A percentile compares a stretch with the other conserved stretches of the same genome.
Evolutionary conservation across 805 yeast species (phyloP).

Genomic region (Metahyphopichia silvanorum): DNA sequence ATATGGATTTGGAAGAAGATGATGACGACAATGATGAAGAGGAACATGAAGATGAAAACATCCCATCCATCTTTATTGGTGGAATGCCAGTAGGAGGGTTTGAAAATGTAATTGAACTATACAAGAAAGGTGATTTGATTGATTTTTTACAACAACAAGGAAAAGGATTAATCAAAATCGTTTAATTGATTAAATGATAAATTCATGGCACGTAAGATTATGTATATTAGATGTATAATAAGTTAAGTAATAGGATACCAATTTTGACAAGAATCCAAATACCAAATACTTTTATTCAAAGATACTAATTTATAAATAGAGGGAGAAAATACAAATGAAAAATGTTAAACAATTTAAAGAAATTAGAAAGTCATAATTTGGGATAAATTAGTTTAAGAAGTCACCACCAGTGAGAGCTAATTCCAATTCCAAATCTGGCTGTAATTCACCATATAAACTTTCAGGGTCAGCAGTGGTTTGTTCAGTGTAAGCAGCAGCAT

Average conservation of each 20-base stretch:
- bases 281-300: no score
- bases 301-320: no score
- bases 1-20: neutral
- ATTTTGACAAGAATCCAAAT: no score
- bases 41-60: conserved; percentile 9
- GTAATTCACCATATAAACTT: conserved; percentile 68
- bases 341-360: neutral
- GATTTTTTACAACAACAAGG: conserved; percentile 23
- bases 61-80: conserved; percentile 32
- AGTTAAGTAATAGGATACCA: no score
- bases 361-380: neutral
- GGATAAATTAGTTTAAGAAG: conserved; percentile 14
- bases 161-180: conserved; percentile 24
- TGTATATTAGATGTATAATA: no score
- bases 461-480: conserved; percentile 56
- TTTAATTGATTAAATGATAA: no score
- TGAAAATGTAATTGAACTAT: conserved; percentile 18
- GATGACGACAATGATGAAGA: conserved; percentile 7
- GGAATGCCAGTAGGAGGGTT: conserved; percentile 31
- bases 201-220: no score
- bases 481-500: conserved; percentile 66
- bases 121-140: conserved; percentile 16
- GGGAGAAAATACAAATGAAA: no score
- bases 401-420: conserved; percentile 15
- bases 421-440: conserved; percentile 58